These are phyloP conservation scores for Protomyces pachydermus DNA, from an alignment of 1,139 yeast genomes.

Conservation along the genomic window DNA sequence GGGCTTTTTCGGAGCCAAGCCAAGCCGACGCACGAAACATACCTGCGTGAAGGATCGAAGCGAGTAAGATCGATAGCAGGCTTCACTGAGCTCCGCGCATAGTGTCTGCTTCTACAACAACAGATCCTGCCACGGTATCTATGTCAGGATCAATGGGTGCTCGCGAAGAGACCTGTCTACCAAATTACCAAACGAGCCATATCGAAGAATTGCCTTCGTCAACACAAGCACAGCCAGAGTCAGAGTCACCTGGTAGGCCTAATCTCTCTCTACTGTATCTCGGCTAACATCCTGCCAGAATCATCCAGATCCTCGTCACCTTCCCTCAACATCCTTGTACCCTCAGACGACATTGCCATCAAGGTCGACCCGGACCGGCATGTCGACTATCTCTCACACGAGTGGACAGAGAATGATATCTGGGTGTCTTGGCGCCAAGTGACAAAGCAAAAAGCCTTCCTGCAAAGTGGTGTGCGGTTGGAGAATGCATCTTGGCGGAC, in stretches of 20 bases:
- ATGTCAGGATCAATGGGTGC: too few species aligned
- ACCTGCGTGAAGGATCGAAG: too few species aligned
- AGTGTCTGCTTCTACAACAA: too few species aligned
- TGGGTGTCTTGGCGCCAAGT: slow-evolving; percentile 94
- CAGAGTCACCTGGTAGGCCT: not conserved
- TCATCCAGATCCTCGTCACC: slow-evolving; percentile 25
- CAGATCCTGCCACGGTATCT: too few species aligned
- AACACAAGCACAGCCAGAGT: not conserved
- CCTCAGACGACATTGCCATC: slow-evolving; percentile 74
- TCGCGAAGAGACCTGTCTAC: not conserved
- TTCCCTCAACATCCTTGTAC: slow-evolving; percentile 33
- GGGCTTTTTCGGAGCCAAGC: too few species aligned
- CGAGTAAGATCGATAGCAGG: too few species aligned
- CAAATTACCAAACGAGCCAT: not conserved
- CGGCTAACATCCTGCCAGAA: not conserved
- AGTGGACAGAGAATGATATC: slow-evolving; percentile 92
- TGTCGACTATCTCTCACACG: slow-evolving; percentile 88
- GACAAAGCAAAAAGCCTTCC: slow-evolving; percentile 64
- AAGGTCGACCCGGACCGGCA: slow-evolving; percentile 77
- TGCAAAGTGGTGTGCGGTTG: slow-evolving; percentile 56
- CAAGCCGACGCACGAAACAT: too few species aligned
- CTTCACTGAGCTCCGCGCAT: too few species aligned
- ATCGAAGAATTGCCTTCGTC: not conserved
- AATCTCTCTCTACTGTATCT: not conserved
- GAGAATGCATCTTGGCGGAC: slow-evolving; percentile 86